Conservation (phyloP, 2,329 filamentous ascomycete species). For the Pyricularia sp. region DNA sequence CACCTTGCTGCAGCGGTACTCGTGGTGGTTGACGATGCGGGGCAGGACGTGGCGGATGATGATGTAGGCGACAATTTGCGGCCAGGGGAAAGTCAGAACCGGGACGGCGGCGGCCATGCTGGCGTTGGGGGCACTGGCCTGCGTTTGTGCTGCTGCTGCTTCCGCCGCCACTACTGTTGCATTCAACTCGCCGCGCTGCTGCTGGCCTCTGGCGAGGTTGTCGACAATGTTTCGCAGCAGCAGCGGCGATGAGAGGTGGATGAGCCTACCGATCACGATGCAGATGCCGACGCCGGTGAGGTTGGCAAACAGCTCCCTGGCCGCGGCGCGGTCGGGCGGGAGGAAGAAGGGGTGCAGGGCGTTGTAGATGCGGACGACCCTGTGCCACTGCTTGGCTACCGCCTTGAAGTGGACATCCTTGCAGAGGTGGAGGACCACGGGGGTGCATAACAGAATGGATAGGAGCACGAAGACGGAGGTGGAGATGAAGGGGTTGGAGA, state of each 20-base stretch:
- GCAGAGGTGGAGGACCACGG: neutral
- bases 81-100: neutral
- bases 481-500: neutral
- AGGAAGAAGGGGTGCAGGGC: neutral
- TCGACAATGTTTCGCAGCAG: slow-evolving; percentile 5
- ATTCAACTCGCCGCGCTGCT: neutral
- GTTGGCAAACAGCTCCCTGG: neutral
- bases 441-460: neutral
- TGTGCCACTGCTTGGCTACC: neutral
- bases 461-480: neutral
- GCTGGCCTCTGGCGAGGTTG: neutral
- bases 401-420: neutral
- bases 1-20: neutral
- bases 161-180: no score
- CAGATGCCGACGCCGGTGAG: neutral
- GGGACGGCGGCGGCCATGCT: neutral
- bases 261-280: neutral
- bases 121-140: neutral
- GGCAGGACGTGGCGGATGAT: neutral
- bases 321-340: neutral
- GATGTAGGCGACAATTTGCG: neutral
- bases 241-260: neutral
- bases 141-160: neutral
- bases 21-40: neutral
- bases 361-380: neutral